These are phyloP conservation scores for Dictyostelium capitatum DNA, from an alignment of 78 protist genomes.

Conservation along the genomic window DNA sequence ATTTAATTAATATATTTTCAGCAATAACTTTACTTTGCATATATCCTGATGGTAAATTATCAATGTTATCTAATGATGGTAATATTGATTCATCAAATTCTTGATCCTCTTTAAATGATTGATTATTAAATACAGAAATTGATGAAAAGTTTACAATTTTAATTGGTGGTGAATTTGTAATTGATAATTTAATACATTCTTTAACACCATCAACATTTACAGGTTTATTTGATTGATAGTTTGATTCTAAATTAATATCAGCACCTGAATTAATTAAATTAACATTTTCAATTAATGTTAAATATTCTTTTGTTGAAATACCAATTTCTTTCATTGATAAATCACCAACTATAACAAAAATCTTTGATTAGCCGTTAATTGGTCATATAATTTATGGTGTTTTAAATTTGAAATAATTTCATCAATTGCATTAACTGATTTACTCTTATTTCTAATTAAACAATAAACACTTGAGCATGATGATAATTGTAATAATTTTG, in stretches of 20 bases:
- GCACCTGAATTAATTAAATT: constrained; percentile 12
- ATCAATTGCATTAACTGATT: neutral
- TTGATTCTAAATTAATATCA: neutral
- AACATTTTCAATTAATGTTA: neutral
- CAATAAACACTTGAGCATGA: constrained; percentile 19
- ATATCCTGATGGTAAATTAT: constrained; percentile 36
- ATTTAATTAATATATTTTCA: neutral
- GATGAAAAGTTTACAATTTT: constrained; percentile 45
- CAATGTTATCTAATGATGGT: constrained; percentile 23
- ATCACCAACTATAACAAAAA: constrained; percentile 15
- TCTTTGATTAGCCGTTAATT: neutral
- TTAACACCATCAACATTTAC: neutral
- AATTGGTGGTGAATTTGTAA: neutral
- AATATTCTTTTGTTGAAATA: neutral
- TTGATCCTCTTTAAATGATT: neutral
- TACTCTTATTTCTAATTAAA: constrained; percentile 15
- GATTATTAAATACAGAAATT: constrained; percentile 25
- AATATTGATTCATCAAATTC: neutral
- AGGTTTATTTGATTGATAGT: neutral
- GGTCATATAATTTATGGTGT: neutral
- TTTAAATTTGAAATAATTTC: neutral
- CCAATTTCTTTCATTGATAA: constrained; percentile 23
- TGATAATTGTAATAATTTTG: neutral
- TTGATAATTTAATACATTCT: neutral
- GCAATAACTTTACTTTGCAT: constrained; percentile 39